Base-by-base conservation (phyloP, 345 rosid genomes). In the Bruguiera parviflora region DNA sequence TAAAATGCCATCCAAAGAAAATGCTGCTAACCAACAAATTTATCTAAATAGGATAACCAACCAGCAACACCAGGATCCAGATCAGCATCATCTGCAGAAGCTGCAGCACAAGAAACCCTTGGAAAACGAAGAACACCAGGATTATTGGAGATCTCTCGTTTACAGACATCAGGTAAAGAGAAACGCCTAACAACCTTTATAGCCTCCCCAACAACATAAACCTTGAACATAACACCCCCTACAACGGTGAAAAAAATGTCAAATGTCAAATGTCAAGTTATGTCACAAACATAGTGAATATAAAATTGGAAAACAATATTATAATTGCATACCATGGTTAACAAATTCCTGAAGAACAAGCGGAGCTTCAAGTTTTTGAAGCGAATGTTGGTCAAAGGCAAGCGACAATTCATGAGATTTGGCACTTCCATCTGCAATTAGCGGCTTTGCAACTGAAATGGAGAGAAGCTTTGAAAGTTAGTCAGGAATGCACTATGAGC, bases 341-440 rank as follows among this genome's bases (percentile, higher is more conserved):
- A 91, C 90, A 70, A 91, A 91, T 78, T 89, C 97, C 79, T 89
- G 97, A 60, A 91, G 91, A 64, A 91, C 92, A 57, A 89, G 86
- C 0, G 91, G 97, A 62, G 95, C 91, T 80, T 91, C 95, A 56
- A 91, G 91, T 73, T 86, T 87, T 69, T 65, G 73, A 47, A 89
- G 92, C 21, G 90, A 84, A 63, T 53, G 78, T 27, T 83, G 85
- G 69, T 87, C 90, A 70, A 83, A 89, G 39, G 92, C 92, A 58
- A 89, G 96, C 20, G 92, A 87, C 24, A 89, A 57, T 72, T 87
- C 88, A 70, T 89, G 96, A 15, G 96, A 89, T 76, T 89, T 87
- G 5, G 89, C 88, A 75, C 92, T 89, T 73, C 96, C 96, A 79
- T 89, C 92, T 8, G 82, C 81, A 31, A 89, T 88, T 71, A 89